phyloP scores from a whole-genome alignment of 2,329 filamentous ascomycete genomes.

The Podosphaera fusca region DNA sequence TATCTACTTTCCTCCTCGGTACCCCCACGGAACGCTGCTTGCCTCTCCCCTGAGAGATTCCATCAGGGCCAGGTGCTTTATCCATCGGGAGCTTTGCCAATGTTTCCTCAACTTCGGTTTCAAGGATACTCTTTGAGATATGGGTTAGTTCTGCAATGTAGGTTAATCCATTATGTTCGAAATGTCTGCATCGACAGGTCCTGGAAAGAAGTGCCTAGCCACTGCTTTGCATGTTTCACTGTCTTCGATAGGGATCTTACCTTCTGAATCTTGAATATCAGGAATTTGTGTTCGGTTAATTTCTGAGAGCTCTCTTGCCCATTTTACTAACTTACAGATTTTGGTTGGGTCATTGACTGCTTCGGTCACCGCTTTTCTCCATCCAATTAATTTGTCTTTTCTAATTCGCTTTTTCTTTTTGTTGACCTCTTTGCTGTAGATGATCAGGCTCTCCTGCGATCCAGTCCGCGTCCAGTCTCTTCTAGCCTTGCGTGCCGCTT shows the following conservation, averaged over 20 bases:
- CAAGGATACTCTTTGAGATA: background rate
- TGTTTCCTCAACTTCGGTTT: background rate
- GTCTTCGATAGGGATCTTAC: background rate
- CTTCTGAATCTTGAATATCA: background rate
- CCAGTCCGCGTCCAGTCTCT: no score
- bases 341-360: background rate
- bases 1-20: background rate
- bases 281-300: background rate
- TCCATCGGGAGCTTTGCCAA: background rate
- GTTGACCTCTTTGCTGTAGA: no score
- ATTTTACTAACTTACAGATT: background rate
- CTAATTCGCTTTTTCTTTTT: no score
- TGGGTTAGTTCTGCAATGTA: background rate
- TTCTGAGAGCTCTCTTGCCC: background rate
- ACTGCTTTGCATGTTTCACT: background rate
- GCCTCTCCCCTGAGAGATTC: no score
- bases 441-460: no score
- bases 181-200: background rate
- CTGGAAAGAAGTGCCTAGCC: background rate
- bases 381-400: background rate
- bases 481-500: no score
- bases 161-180: conserved; percentile 3
- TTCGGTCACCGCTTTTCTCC: background rate
- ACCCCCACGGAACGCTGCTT: no score
- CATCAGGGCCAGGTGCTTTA: background rate